Evolutionary conservation across 495 filamentous ascomycete species (phyloP).

Genomic region (Letharia columbiana): DNA sequence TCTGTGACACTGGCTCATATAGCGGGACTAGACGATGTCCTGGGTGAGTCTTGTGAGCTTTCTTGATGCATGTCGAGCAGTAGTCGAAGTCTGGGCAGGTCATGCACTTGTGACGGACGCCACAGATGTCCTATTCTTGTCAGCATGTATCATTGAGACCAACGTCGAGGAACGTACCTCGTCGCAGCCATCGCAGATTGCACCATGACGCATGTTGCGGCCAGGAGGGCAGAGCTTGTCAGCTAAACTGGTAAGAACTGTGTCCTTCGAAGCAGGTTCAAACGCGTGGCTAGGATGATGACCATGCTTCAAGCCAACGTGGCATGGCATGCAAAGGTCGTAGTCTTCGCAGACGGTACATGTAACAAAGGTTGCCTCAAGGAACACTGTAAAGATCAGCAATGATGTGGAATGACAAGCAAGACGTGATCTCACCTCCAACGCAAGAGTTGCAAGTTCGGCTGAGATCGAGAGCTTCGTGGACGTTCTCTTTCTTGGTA

Average conservation of each 20-base stretch:
- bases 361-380: constrained; percentile 71
- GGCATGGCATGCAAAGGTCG: constrained; percentile 82
- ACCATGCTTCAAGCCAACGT: constrained; percentile 68
- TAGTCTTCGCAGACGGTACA: constrained; percentile 82
- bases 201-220: constrained; percentile 70
- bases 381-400: constrained; percentile 47
- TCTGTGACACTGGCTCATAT: constrained; percentile 64
- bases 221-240: constrained; percentile 65
- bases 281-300: constrained; percentile 90
- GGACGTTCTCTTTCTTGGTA: constrained; percentile 27
- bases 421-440: constrained; percentile 45
- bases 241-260: constrained; percentile 46
- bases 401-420: neutral
- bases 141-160: constrained; percentile 22
- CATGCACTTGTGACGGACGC: constrained; percentile 94
- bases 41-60: constrained; percentile 60
- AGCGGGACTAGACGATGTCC: constrained; percentile 85
- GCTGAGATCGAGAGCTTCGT: constrained; percentile 30
- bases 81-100: constrained; percentile 97
- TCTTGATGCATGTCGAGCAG: constrained; percentile 68
- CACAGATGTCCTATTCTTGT: constrained; percentile 56
- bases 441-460: constrained; percentile 94
- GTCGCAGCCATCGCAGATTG: constrained; percentile 93
- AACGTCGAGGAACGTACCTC: constrained; percentile 40
- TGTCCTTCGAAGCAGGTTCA: constrained; percentile 49